Evolutionary conservation across 2,329 filamentous ascomycete genomes (phyloP), one percentile per base, ranked within the genome.

Genomic region (Sporothrix pallida): DNA sequence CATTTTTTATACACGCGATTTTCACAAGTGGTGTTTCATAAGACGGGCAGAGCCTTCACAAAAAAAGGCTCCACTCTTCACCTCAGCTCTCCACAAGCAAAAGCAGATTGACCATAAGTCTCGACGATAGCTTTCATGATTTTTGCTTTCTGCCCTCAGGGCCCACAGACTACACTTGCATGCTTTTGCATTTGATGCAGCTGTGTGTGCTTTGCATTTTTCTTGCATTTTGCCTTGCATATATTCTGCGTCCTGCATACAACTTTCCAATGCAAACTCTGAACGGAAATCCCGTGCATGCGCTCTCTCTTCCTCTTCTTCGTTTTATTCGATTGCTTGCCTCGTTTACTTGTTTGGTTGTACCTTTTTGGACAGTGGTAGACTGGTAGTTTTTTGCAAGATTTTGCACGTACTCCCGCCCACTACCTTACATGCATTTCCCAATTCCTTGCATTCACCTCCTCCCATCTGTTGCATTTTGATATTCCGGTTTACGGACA

Each of bases 1-100:
- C 65, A n/a, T 37, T 68, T 68, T 68, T 68, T 68, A 50, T 20
- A 52, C 23, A 37, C 6, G 46, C 65, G 23, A 15, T 50, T 15
- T n/a, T 52, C 42, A 52, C 23, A 50, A 31, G 31, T 37, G 31
- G 31, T 37, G 31, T 37, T 37, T 37, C 31, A 37, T 37, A 37
- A 37, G 31, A 7, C 31, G 31, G 31, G 31, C 31, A 37, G 26
- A 5, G 4, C 13, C 12, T 37, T 63, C 60, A 44, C 12, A 63
- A 42, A 37, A 37, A 37, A 63, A 26, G 20, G 44, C n/a, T 46
- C 60, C 60, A 37, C 60, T 42, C 37, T 42, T 12, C 31, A 37
- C 13, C 58, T 42, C 17, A 44, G 26, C 26, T 60, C 26, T 4
- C 26, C 56, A 60, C 56, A 60, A 5, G 31, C 31, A 37, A 26